Evolutionary conservation across 441 rosid species (phyloP), one percentile per base, ranked within the genome.

Genomic region (Adansonia grandidieri): DNA sequence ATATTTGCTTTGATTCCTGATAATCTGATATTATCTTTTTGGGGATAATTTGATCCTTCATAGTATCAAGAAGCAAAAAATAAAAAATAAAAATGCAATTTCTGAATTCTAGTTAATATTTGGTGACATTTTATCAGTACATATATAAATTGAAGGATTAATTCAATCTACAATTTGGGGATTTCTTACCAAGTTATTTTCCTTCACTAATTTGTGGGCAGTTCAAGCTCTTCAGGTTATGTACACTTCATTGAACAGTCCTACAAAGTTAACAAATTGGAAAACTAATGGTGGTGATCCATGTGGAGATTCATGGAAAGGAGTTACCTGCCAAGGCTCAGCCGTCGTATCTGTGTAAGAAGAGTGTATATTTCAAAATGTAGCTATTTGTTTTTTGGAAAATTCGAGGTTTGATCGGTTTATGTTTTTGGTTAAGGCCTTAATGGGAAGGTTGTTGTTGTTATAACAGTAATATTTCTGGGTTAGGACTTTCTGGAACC

Each of bases 261-360:
- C 99, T 80, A 82, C 90, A 15, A 90, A 92, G 91, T 87, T 96
- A 40, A 94, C 95, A 69, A 92, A 86, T 84, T 96, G 99, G 99
- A 92, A 89, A 73, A 87, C 74, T 78, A 80, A 71, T 19, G 94
- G 93, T 24, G 94, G 93, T n/a, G 99, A 96, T 90, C 99, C 98
- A n/a, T 96, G 99, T 83, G 86, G 84, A 74, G 98, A 94, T 84
- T 87, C 98, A 73, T 96, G 99, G 99, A 90, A 86, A 88, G 99
- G 99, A 77, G 82, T 96, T 72, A 83, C 86, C 28, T 96, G 99
- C 74, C 89, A 91, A 57, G 97, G 90, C 65, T 93, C 99, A 3
- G 92, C 98, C 64, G 94, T 96, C 69, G 92, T 94, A 75, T 87
- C 98, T 64, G 84, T 94, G 99, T 96, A 92, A 48, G 89, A 24